Evolutionary conservation across 2,329 filamentous ascomycete genomes (phyloP), one percentile per base, ranked within the genome.

Genomic region (Tolypocladium guangdongense): DNA sequence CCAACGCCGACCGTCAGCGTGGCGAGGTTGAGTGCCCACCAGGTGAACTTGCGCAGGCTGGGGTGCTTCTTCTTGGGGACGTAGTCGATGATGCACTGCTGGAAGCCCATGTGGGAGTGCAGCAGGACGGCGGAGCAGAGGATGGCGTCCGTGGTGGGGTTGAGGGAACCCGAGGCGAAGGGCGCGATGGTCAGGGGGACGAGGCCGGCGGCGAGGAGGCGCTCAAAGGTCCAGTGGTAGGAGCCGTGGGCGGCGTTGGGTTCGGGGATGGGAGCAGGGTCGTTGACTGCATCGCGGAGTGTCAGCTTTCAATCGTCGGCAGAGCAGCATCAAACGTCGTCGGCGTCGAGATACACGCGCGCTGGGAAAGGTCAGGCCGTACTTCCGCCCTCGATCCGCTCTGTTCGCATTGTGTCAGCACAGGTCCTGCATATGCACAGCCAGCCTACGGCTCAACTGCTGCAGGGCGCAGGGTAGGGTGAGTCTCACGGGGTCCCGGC

Each of bases 211-310:
- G 90, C 86, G 63, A 97, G 75, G 54, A 90, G 69, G 67, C 89
- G 90, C 79, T 99, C 93, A 66, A 96, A 96, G 56, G 87, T 88
- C 93, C 93, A 99, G 81, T 99, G 93, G 78, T 97, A 99, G 72
- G 88, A 95, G 63, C 93, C 93, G 75, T 99, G 89, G 53, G 83
- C 77, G 43, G 92, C 84, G 62, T 80, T 82, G 52, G 88, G 74
- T 24, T 81, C 68, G 47, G 90, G 91, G 27, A 96, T 72, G 39
- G 82, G 82, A 35, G 82, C 87, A 53, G 93, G 82, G 66, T 97
- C 91, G 74, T 99, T 99, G 68, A 91, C 90, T 87, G 65, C 37
- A 41, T 20, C 27, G 43, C 43, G 11, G 22, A n/a, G 39, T 32
- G 47, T 57, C 48, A 57, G 55, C 41, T 57, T 18, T 27, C 18